phyloP scores from a whole-genome alignment of 805 yeast genomes.

The Metschnikowia noctiluminum region DNA sequence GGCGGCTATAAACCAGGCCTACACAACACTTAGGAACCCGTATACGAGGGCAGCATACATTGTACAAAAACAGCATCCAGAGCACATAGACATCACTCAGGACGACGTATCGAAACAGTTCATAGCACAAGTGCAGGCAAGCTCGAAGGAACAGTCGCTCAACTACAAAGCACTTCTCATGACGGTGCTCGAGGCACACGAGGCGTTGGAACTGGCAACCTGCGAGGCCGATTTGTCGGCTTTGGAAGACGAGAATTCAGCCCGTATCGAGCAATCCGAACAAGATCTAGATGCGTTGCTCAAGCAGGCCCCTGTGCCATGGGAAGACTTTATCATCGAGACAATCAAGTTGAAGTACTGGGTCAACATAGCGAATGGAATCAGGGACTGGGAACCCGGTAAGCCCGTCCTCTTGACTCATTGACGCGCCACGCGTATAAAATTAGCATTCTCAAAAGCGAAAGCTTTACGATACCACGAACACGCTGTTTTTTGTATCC shows the following conservation, averaged over 20 bases:
- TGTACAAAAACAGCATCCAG: constrained; percentile 35
- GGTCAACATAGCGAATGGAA: constrained; percentile 69
- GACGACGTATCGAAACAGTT: constrained; percentile 51
- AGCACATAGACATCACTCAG: constrained; percentile 47
- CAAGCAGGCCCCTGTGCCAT: constrained; percentile 35
- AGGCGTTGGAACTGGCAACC: constrained; percentile 65
- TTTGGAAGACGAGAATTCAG: constrained; percentile 54
- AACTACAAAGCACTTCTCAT: constrained; percentile 57
- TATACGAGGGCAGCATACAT: constrained; percentile 50
- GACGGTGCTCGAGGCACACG: constrained; percentile 83
- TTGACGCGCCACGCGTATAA: constrained; percentile 21
- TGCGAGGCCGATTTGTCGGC: constrained; percentile 54
- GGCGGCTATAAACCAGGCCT: constrained; percentile 67
- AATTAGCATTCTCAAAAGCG: no score
- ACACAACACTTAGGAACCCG: constrained; percentile 67
- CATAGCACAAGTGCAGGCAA: constrained; percentile 39
- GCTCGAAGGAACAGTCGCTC: constrained; percentile 29
- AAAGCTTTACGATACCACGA: no score
- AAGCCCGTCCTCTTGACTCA: constrained; percentile 64
- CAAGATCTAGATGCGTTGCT: constrained; percentile 46
- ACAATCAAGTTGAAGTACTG: constrained; percentile 80
- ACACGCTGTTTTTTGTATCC: no score
- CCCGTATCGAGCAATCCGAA: constrained; percentile 49
- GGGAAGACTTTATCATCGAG: constrained; percentile 58
- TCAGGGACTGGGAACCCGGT: constrained; percentile 77